Evolutionary conservation across 768 basidiomycete species (phyloP).

Genomic region (Fistulinella prunicolor): DNA sequence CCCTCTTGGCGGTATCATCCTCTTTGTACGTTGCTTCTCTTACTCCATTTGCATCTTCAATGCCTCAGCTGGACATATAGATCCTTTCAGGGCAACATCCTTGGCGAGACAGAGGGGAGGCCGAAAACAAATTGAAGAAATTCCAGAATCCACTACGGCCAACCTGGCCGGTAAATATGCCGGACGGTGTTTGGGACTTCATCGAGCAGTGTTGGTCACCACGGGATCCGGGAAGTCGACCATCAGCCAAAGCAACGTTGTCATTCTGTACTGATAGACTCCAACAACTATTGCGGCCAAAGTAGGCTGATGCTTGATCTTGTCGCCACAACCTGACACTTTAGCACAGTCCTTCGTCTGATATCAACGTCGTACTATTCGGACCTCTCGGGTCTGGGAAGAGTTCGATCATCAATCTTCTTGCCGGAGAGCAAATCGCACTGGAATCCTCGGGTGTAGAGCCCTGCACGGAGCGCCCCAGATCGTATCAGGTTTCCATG

Average conservation of each 20-base stretch:
- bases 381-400: no score
- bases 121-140: not conserved
- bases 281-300: not conserved
- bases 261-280: not conserved
- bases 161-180: not conserved
- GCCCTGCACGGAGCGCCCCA: no score
- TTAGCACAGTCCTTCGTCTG: no score
- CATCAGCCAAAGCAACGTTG: slow-evolving; percentile 1
- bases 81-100: not conserved
- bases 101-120: not conserved
- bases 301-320: slow-evolving; percentile 1
- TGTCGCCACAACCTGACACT: no score
- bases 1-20: slow-evolving; percentile 6
- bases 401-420: no score
- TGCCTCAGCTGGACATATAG: not conserved
- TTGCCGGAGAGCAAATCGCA: no score
- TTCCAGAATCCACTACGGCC: slow-evolving; percentile 1
- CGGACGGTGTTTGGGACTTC: not conserved
- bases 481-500: no score
- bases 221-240: not conserved
- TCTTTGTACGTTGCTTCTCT: not conserved
- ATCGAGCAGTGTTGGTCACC: slow-evolving; percentile 8
- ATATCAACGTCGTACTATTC: no score
- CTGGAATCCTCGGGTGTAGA: no score
- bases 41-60: not conserved